Evolutionary conservation across 768 basidiomycete genomes (phyloP), one percentile per base, ranked within the genome.

Genomic region (Cubamyces sp.): DNA sequence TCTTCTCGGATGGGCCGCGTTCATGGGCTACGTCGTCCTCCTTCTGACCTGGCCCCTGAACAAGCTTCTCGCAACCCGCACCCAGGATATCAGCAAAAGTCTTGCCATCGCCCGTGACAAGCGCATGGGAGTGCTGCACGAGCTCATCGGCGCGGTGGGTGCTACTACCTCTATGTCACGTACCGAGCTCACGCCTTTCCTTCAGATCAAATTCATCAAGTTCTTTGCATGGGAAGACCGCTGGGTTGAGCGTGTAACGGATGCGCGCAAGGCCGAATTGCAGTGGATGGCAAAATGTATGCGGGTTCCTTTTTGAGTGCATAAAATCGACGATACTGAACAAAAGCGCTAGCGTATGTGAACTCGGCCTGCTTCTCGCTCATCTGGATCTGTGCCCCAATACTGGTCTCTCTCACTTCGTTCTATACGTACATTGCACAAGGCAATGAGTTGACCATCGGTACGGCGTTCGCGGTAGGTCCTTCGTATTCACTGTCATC

Each of bases 161-260:
- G 34, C 23, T 15, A 16, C 7, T 23, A 37, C 49, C 46, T 54
- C 5, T 25, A 1, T 25, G 18, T 28, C n/a, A 21, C 28, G 40
- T 41, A 8, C 9, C 5, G 34, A 14, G 34, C 37, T 30, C 3
- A 48, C 30, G 62, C 23, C 11, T 45, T 26, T 7, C 61, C 5
- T 12, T 8, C 49, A 85, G 83, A 76, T 88, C 58, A 89, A 89
- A 73, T 89, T 90, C 69, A 87, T 90, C 78, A 91, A 92, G 73
- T 91, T 92, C 78, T 92, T 92, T 62, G 90, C 90, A 1, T 92
- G 90, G 82, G 89, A 91, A 66, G 81, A 87, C 46, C 81, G 83
- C 15, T 93, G 92, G 92, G 88, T 90, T 45, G 74, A 81, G 26
- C 80, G 85, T 12, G 86, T 81, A 0, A 69, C 86, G 59, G 85